Evolutionary conservation across 1,284 basidiomycete genomes (phyloP).

Genomic region (Sporisorium graminicola): DNA sequence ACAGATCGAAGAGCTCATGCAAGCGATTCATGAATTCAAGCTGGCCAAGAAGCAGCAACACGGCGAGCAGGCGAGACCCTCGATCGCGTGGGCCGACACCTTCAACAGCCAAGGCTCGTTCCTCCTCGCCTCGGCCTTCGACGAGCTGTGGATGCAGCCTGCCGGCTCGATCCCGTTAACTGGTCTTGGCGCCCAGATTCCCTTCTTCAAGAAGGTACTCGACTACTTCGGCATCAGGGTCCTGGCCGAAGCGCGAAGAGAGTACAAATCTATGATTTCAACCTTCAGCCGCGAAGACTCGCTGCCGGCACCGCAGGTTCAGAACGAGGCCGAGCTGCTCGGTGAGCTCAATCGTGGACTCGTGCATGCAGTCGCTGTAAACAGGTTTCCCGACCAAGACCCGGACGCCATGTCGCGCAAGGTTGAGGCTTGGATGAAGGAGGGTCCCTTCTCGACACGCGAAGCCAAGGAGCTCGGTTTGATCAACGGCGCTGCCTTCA

Average conservation of each 20-base stretch:
- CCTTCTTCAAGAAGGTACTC: constrained; percentile 68
- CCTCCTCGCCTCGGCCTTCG: constrained; percentile 70
- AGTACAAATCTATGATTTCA: constrained; percentile 70
- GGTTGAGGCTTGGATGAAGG: constrained; percentile 63
- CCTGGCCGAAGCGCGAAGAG: constrained; percentile 70
- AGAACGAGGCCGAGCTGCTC: constrained; percentile 64
- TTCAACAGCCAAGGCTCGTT: constrained; percentile 70
- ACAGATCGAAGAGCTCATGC: constrained; percentile 71
- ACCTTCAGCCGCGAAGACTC: constrained; percentile 57
- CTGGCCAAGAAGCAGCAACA: constrained; percentile 68
- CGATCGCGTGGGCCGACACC: constrained; percentile 71
- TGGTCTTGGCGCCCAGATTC: constrained; percentile 64
- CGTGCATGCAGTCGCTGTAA: constrained; percentile 58
- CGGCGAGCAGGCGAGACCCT: constrained; percentile 53
- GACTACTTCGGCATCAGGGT: constrained; percentile 71
- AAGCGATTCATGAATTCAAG: constrained; percentile 70
- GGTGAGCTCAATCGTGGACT: constrained; percentile 63
- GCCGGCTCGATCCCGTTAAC: constrained; percentile 70
- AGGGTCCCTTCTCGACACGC: constrained; percentile 69
- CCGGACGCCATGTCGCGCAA: constrained; percentile 56
- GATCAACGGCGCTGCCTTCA: constrained; percentile 68
- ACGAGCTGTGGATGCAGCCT: constrained; percentile 71
- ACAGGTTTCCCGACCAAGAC: constrained; percentile 54
- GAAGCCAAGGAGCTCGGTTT: constrained; percentile 69
- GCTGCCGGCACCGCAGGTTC: constrained; percentile 54